Evolutionary conservation across 305 asterid species (phyloP).

Genomic region (Rubia balearica): DNA sequence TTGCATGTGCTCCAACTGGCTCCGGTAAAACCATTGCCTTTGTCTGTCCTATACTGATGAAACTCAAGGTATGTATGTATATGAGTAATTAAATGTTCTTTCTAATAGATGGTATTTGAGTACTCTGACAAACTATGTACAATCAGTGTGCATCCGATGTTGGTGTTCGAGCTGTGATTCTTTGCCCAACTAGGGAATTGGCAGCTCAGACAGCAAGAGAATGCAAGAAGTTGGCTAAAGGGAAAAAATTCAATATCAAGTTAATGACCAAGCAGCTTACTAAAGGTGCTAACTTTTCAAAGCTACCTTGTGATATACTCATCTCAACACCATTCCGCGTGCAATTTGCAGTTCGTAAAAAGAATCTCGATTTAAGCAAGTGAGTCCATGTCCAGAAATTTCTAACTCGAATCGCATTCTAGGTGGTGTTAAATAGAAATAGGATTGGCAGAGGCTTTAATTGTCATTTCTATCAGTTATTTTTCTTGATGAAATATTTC

Average conservation of each 20-base stretch:
- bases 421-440: not conserved
- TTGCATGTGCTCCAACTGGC: constrained; percentile 94
- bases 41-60: constrained; percentile 72
- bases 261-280: constrained; percentile 84
- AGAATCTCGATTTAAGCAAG: constrained; percentile 91
- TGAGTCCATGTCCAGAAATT: constrained; percentile 25
- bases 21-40: constrained; percentile 91
- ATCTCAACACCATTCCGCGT: constrained; percentile 76
- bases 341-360: constrained; percentile 60
- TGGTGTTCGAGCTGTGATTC: constrained; percentile 74
- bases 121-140: constrained; percentile 23
- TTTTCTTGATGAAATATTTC: not conserved
- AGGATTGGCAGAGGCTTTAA: not conserved
- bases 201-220: constrained; percentile 97
- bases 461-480: not conserved
- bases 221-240: constrained; percentile 73
- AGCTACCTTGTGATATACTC: constrained; percentile 85
- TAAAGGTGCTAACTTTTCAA: constrained; percentile 72
- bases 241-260: constrained; percentile 73
- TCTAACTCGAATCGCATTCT: not conserved
- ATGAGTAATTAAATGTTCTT: not conserved
- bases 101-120: not conserved
- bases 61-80: constrained; percentile 50
- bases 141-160: constrained; percentile 65
- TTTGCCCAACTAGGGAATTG: constrained; percentile 90